Base-by-base conservation (phyloP, 805 yeast species). In the Blastobotrys americana region DNA sequence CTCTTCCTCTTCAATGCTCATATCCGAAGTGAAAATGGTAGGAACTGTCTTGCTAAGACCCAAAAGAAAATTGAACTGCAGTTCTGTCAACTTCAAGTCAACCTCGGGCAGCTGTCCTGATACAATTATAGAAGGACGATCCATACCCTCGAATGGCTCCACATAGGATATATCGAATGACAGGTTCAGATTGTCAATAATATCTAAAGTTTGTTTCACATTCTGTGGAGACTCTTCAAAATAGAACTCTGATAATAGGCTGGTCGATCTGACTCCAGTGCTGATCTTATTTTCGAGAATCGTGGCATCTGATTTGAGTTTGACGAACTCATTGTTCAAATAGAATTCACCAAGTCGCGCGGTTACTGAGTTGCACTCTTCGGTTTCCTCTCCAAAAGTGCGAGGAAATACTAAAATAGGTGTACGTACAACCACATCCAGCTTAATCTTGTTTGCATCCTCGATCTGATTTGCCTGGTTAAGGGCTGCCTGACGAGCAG, bases 401-500 rank as follows among this genome's bases (percentile, higher is more conserved):
- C 72, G 72, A 0, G 97, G 96, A 56, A 88, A 87, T 2, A 82
- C 77, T 31, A 93, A 68, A 6, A 82, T 82, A 0, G 98, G 99
- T 1, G 97, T 86, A 42, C 77, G 73, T 13, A 93, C 70, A 15
- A 76, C 63, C 27, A 94, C 64, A 54, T 89, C 84, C 58, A 89
- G 74, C 51, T 80, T 78, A 64, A 88, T 78, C 51, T 71, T 74
- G 39, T 68, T 73, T 0, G 84, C 77, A 41, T 65, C 74, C 13
- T 68, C 70, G 20, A 56, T 53, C 50, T 78, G 79, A 37, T 69
- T 77, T 0, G 93, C 93, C 60, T 85, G 95, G 53, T 82, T 77
- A 53, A 87, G 75, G 0, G 97, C 96, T 8, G 88, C 85, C 55
- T 82, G 86, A 46, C 97, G 74, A 0, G 97, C 95, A 17, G 75